phyloP scores from a whole-genome alignment of 768 basidiomycete species.

The Tulasnella sp. region DNA sequence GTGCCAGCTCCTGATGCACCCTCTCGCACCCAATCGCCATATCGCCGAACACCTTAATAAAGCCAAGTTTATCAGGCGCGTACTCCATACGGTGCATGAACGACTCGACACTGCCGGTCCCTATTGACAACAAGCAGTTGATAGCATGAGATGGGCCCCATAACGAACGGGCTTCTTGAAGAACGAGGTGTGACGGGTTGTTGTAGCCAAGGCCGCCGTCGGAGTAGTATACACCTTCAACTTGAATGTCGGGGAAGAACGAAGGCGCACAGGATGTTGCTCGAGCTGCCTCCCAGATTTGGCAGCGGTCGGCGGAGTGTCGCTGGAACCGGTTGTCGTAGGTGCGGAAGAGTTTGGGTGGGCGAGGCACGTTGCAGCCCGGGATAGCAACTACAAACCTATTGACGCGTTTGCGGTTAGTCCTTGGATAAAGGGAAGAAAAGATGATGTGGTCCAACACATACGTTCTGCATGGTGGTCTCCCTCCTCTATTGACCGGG shows the following conservation, averaged over 20 bases:
- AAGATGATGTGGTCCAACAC: background rate
- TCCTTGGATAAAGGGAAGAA: background rate
- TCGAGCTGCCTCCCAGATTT: constrained; percentile 29
- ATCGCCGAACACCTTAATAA: background rate
- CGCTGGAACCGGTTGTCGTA: constrained; percentile 7
- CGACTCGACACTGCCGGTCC: constrained; percentile 4
- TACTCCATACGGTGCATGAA: background rate
- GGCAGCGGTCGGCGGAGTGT: constrained; percentile 21
- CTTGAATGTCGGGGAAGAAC: constrained; percentile 25
- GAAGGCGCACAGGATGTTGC: constrained; percentile 27
- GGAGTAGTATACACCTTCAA: constrained; percentile 22
- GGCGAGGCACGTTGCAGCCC: constrained; percentile 2
- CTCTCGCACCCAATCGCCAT: constrained; percentile 19
- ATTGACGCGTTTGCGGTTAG: background rate
- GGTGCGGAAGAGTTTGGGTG: constrained; percentile 21
- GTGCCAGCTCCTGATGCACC: constrained; percentile 16
- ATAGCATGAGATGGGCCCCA: constrained; percentile 11
- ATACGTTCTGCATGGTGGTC: constrained; percentile 15
- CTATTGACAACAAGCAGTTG: constrained; percentile 15
- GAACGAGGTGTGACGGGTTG: constrained; percentile 27
- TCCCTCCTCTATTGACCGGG: background rate
- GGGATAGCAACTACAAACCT: constrained; percentile 20
- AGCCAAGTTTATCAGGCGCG: background rate
- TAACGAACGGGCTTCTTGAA: constrained; percentile 13
- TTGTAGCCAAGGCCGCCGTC: constrained; percentile 32